Evolutionary conservation across 2,329 filamentous ascomycete genomes (phyloP).

Genomic region (Colletotrichum noveboracense): DNA sequence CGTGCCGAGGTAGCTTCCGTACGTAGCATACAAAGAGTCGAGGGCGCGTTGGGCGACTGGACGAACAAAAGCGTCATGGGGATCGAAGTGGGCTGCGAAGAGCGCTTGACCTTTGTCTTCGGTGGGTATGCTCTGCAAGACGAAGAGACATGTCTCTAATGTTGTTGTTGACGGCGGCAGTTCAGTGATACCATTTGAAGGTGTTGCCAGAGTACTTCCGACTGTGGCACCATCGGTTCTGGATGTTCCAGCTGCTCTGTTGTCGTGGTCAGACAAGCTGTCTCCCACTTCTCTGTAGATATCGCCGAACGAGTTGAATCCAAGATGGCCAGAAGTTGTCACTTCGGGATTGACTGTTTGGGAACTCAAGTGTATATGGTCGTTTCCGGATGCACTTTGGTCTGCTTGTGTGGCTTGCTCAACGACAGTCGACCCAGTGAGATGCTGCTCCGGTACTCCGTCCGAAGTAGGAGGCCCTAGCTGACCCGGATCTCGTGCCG

Average conservation of each 20-base stretch:
- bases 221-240: background rate
- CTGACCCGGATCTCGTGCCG: background rate
- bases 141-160: constrained; percentile 41
- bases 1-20: constrained; percentile 25
- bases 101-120: background rate
- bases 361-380: rapidly evolving
- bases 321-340: constrained; percentile 41
- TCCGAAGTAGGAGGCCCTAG: background rate
- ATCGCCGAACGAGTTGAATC: constrained; percentile 47
- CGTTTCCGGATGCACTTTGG: background rate
- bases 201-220: constrained; percentile 22
- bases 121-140: constrained; percentile 41
- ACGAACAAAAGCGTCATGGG: constrained; percentile 25
- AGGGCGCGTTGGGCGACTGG: constrained; percentile 12
- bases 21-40: constrained; percentile 22
- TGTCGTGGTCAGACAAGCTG: constrained; percentile 31
- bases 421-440: background rate
- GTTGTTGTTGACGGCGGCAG: background rate
- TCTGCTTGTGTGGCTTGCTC: background rate
- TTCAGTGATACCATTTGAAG: background rate
- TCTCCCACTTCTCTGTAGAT: constrained; percentile 46
- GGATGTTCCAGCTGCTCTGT: background rate
- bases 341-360: background rate
- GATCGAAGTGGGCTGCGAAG: constrained; percentile 20
- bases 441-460: background rate